Evolutionary conservation across 495 filamentous ascomycete genomes (phyloP), one percentile per base, ranked within the genome.

Genomic region (Tetracladium marchalianum): DNA sequence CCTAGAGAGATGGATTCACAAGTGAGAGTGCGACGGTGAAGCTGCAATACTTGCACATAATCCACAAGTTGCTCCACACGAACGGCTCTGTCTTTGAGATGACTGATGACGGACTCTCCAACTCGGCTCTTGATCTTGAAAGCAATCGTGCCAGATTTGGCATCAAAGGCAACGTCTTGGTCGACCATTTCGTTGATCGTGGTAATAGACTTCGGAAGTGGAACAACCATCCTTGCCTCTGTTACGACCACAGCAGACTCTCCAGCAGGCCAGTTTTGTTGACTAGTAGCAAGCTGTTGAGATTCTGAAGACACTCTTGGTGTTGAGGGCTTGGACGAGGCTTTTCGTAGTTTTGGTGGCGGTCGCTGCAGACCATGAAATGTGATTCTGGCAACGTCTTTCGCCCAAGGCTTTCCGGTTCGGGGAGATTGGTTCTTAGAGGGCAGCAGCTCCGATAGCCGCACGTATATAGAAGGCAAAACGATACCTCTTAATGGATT

Each of bases 21-120:
- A 17, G 56, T 61, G 5, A 83, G 67, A 11, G 68, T 63, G 37
- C 69, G 62, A 24, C 62, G 61, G 24, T 65, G 72, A n/a, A 57
- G 59, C 34, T 73, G 62, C 39, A 87, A 70, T 15, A 75, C 75
- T n/a, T 73, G 66, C 24, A 85, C 66, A 44, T 84, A 80, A 19
- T 70, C 63, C n/a, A 82, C 74, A 15, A 90, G 59, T 9, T 76
- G 76, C 49, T 80, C 74, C 38, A 90, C 70, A 16, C 76, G 71
- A 41, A 71, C 65, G 5, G 86, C 58, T 9, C 81, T 75, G 17
- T 71, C 60, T 12, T 61, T 56, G 5, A 89, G 66, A 18, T 62
- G 56, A 8, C 70, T 62, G 15, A 87, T 63, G 1, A 78, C 64
- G 0, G 72, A 63, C 33, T 67, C 66, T 18, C 81, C 81, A 41